Conservation (phyloP, 768 basidiomycete genomes). For the Tricholomella constricta region DNA sequence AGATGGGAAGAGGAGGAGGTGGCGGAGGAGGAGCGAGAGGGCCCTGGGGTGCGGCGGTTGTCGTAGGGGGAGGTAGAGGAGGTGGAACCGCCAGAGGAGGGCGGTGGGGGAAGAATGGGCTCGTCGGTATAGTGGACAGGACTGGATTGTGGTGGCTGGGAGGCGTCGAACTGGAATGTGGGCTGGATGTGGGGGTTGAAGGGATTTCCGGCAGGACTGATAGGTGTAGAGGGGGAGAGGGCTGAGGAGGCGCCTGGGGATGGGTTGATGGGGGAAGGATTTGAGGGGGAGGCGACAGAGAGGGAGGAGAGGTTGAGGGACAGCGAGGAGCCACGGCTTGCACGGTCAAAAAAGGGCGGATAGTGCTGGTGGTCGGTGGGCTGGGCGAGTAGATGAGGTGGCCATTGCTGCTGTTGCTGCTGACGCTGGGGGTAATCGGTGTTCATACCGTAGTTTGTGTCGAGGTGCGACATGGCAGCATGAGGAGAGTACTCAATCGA, state of each 20-base stretch:
- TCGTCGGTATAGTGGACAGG: conserved; percentile 33
- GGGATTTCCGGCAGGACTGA: conserved; percentile 51
- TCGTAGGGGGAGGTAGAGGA: conserved; percentile 28
- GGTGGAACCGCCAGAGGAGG: conserved; percentile 12
- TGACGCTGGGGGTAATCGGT: conserved; percentile 14
- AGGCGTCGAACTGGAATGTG: conserved; percentile 55
- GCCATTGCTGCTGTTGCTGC: conserved; percentile 16
- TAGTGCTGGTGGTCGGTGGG: conserved; percentile 5
- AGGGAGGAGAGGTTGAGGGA: conserved; percentile 71
- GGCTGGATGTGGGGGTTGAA: conserved; percentile 43
- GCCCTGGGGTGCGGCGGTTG: conserved; percentile 28
- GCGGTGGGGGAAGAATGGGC: conserved; percentile 15
- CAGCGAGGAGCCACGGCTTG: conserved; percentile 36
- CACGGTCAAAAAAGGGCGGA: background rate
- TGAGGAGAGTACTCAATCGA: background rate
- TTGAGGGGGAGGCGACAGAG: conserved; percentile 65
- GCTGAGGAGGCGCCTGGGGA: conserved; percentile 39
- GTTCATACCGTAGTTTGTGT: conserved; percentile 17
- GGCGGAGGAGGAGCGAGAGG: conserved; percentile 48
- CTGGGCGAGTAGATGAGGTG: conserved; percentile 15
- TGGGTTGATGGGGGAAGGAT: conserved; percentile 62
- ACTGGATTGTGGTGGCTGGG: conserved; percentile 32
- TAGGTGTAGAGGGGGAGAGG: conserved; percentile 59
- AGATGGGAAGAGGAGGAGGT: conserved; percentile 57
- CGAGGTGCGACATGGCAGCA: conserved; percentile 11